Percentiles rank a stretch among this genome's conserved stretches.
These are phyloP conservation scores for Emydomyces testavorans DNA, from an alignment of 2,329 filamentous ascomycete species.

Conservation along the genomic window DNA sequence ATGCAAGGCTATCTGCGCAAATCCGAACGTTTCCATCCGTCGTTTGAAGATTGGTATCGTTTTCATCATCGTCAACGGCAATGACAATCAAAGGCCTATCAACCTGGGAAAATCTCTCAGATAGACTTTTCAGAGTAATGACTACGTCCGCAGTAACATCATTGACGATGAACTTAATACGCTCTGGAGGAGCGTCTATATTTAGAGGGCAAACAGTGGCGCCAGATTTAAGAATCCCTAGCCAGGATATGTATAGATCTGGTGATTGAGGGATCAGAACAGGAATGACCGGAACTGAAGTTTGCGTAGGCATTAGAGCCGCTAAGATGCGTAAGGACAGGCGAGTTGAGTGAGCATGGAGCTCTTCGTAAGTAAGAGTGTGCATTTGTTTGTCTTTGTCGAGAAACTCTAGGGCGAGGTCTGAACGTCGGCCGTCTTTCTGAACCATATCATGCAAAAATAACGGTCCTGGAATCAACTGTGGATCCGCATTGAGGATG, in stretches of 20 bases:
- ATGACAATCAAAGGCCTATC: slow-evolving; percentile 24
- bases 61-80: slow-evolving; percentile 29
- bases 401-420: slow-evolving; percentile 54
- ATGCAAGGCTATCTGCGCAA: slow-evolving; percentile 46
- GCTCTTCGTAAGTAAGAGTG: slow-evolving; percentile 48
- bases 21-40: background rate
- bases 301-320: slow-evolving; percentile 20
- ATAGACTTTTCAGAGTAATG: slow-evolving; percentile 43
- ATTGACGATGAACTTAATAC: slow-evolving; percentile 66
- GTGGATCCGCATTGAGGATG: slow-evolving; percentile 48
- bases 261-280: slow-evolving; percentile 66
- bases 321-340: slow-evolving; percentile 44
- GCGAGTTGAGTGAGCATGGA: slow-evolving; percentile 48
- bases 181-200: slow-evolving; percentile 62
- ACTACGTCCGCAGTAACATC: slow-evolving; percentile 62
- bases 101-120: slow-evolving; percentile 18
- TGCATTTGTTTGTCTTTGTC: slow-evolving; percentile 37
- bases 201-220: slow-evolving; percentile 78
- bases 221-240: slow-evolving; percentile 70
- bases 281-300: slow-evolving; percentile 47
- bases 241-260: slow-evolving; percentile 62
- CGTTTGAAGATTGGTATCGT: background rate
- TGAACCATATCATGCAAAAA: slow-evolving; percentile 55
- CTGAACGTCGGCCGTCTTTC: slow-evolving; percentile 24
- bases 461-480: slow-evolving; percentile 42